A percentile compares a stretch with the other conserved stretches of the same genome.
Evolutionary conservation across 2,329 filamentous ascomycete genomes (phyloP).

Genomic region (Venturia aucupariae): DNA sequence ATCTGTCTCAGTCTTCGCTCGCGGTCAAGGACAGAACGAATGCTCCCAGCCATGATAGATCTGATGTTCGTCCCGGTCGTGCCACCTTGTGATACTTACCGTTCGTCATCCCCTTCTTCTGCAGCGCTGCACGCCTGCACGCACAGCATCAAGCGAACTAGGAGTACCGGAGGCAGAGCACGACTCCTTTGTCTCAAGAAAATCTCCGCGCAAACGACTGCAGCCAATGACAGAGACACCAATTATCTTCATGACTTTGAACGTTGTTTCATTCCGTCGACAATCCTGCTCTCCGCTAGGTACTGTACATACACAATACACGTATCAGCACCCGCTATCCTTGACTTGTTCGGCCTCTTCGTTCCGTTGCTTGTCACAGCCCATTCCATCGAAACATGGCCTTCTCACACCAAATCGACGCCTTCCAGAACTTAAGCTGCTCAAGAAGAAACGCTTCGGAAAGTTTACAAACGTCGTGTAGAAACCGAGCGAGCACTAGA

Average conservation of each 20-base stretch:
- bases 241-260: neutral
- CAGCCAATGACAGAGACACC: neutral
- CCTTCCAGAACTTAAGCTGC: neutral
- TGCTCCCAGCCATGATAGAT: neutral
- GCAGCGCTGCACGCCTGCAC: no score
- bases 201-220: neutral
- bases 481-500: neutral
- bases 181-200: neutral
- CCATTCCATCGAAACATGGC: neutral
- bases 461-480: neutral
- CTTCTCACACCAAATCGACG: neutral
- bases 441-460: neutral
- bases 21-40: no score
- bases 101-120: neutral
- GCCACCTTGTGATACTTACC: no score
- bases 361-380: slow-evolving; percentile 2
- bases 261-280: neutral
- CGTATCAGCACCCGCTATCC: neutral
- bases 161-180: no score
- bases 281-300: neutral
- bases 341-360: neutral
- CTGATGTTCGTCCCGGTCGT: neutral
- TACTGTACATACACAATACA: no score
- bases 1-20: no score
- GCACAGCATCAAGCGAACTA: slow-evolving; percentile 1